A percentile compares a stretch with the other conserved stretches of the same genome.
phyloP scores from a whole-genome alignment of 2,329 filamentous ascomycete species.

The Talaromyces rugulosus region DNA sequence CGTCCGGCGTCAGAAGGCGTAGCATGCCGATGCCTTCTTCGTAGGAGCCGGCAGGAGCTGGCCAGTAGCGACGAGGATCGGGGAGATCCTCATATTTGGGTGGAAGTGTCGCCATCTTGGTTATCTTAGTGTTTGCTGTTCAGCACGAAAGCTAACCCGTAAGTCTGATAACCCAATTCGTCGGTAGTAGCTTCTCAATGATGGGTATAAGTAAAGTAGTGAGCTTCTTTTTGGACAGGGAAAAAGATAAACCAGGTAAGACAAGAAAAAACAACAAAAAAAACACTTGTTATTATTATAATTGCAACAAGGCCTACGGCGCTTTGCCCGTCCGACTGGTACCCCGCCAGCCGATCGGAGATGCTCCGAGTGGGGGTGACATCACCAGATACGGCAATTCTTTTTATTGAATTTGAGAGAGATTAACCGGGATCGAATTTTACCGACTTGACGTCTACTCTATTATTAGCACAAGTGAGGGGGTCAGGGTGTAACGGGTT shows the following conservation, averaged over 20 bases:
- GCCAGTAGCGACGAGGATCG: constrained; percentile 49
- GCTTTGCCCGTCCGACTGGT: background rate
- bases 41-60: constrained; percentile 39
- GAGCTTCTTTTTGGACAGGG: background rate
- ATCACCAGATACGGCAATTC: background rate
- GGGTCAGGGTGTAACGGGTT: no score
- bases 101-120: constrained; percentile 18
- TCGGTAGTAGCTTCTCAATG: background rate
- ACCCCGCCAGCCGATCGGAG: constrained; percentile 3
- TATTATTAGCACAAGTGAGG: no score
- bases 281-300: background rate
- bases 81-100: constrained; percentile 41
- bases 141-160: background rate
- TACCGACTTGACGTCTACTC: no score
- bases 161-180: background rate
- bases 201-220: background rate
- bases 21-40: constrained; percentile 55
- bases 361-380: constrained; percentile 10
- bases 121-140: background rate
- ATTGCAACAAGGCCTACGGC: background rate
- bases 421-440: background rate
- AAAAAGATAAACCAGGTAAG: background rate
- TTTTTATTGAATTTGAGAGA: background rate
- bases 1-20: constrained; percentile 49
- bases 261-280: background rate